A percentile compares a stretch with the other conserved stretches of the same genome.
Evolutionary conservation across 306 rosid genomes (phyloP).

Genomic region (Rosa rugosa): DNA sequence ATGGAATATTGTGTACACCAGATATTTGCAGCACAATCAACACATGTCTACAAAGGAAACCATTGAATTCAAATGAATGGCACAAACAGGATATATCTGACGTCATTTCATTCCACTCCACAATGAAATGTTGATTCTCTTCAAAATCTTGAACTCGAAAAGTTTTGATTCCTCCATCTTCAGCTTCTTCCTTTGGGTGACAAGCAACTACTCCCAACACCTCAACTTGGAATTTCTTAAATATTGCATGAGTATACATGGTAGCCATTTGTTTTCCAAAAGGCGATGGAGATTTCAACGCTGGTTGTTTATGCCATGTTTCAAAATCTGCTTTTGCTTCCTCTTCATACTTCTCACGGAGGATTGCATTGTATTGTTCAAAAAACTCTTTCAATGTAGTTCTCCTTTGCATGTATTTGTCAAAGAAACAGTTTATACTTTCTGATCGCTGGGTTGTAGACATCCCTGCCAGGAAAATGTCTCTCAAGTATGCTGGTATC

Average conservation of each 20-base stretch:
- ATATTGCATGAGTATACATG: constrained; percentile 35
- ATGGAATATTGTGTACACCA: constrained; percentile 43
- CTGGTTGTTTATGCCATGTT: constrained; percentile 45
- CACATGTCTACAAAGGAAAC: constrained; percentile 52
- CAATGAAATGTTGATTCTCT: constrained; percentile 36
- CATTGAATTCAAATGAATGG: constrained; percentile 44
- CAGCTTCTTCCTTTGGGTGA: constrained; percentile 46
- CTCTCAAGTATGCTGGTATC: constrained; percentile 44
- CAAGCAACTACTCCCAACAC: constrained; percentile 60
- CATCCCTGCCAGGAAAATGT: constrained; percentile 40
- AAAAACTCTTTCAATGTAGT: constrained; percentile 40
- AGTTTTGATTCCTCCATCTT: constrained; percentile 28
- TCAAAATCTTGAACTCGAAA: constrained; percentile 47
- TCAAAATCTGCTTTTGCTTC: constrained; percentile 49
- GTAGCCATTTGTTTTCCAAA: constrained; percentile 46
- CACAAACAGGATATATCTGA: constrained; percentile 44
- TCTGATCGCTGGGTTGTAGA: constrained; percentile 37
- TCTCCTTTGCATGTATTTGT: constrained; percentile 46
- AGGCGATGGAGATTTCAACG: constrained; percentile 51
- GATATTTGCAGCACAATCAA: constrained; percentile 52
- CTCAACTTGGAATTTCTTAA: constrained; percentile 51
- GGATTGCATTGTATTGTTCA: constrained; percentile 31
- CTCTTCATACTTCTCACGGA: constrained; percentile 43
- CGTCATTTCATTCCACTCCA: constrained; percentile 46
- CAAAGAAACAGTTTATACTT: constrained; percentile 37